Conservation (phyloP, 2,329 filamentous ascomycete species). For the Hypoxylon sp. region DNA sequence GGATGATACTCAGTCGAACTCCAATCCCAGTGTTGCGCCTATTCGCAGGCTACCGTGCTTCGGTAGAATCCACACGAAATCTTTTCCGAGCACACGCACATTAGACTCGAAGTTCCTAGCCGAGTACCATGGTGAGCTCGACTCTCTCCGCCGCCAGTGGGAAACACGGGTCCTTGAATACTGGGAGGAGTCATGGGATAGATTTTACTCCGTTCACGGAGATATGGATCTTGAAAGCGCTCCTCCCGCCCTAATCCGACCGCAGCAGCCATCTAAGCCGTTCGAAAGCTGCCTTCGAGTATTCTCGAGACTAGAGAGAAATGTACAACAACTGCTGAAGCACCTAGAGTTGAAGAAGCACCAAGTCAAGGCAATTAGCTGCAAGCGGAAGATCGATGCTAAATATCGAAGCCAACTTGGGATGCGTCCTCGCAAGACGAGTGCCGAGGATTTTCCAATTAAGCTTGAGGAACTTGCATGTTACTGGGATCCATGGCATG, state of each 20-base stretch:
- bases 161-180: constrained; percentile 26
- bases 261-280: neutral
- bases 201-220: constrained; percentile 10
- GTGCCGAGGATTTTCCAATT: constrained; percentile 19
- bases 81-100: constrained; percentile 25
- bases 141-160: constrained; percentile 19
- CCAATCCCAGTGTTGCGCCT: neutral
- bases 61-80: constrained; percentile 26
- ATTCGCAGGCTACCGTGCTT: constrained; percentile 18
- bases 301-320: constrained; percentile 6
- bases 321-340: constrained; percentile 7
- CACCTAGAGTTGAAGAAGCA: constrained; percentile 14
- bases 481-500: constrained; percentile 33
- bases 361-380: constrained; percentile 17
- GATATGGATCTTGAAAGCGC: neutral
- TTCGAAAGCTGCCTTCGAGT: constrained; percentile 1
- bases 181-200: constrained; percentile 26
- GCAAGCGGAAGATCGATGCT: constrained; percentile 24
- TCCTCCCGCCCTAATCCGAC: neutral
- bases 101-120: constrained; percentile 23
- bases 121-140: constrained; percentile 24
- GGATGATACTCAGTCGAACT: constrained; percentile 11
- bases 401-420: constrained; percentile 27
- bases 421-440: constrained; percentile 15
- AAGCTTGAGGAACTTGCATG: constrained; percentile 23